Evolutionary conservation across 2,329 filamentous ascomycete species (phyloP).

Genomic region (Cladosporium halotolerans): DNA sequence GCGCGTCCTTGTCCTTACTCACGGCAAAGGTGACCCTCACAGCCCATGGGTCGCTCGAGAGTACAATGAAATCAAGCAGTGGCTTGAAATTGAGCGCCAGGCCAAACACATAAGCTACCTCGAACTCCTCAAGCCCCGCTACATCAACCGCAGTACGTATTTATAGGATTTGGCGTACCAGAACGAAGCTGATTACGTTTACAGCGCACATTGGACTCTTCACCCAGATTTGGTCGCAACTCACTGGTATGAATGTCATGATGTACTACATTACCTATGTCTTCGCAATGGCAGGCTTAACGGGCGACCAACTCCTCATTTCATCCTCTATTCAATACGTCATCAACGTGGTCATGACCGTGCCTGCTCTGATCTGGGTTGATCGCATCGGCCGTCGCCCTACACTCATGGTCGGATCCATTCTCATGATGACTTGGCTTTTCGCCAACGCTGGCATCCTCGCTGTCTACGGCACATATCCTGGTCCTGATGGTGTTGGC

Average conservation of each 20-base stretch:
- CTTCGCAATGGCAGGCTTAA: constrained; percentile 63
- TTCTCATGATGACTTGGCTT: constrained; percentile 58
- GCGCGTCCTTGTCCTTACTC: constrained; percentile 55
- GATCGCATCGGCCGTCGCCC: constrained; percentile 69
- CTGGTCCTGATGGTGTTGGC: constrained; percentile 31
- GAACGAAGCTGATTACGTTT: constrained; percentile 24
- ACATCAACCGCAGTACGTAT: constrained; percentile 54
- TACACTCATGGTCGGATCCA: constrained; percentile 59
- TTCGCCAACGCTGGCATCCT: constrained; percentile 59
- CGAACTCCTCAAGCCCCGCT: constrained; percentile 66
- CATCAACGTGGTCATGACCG: constrained; percentile 74
- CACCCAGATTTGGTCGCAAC: constrained; percentile 68
- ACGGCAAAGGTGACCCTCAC: constrained; percentile 43
- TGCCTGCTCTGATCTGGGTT: constrained; percentile 68
- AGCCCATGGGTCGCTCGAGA: constrained; percentile 58
- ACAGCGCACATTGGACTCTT: constrained; percentile 59
- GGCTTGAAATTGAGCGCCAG: constrained; percentile 61
- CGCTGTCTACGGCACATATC: constrained; percentile 49
- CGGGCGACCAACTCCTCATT: constrained; percentile 50
- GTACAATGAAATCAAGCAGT: constrained; percentile 64
- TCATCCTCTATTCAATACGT: constrained; percentile 67
- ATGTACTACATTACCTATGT: constrained; percentile 47
- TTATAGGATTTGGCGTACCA: too few species aligned
- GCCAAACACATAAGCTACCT: constrained; percentile 64
- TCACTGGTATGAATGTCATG: constrained; percentile 71